phyloP scores from a whole-genome alignment of 139 green algal species.

The Volvox africanus region DNA sequence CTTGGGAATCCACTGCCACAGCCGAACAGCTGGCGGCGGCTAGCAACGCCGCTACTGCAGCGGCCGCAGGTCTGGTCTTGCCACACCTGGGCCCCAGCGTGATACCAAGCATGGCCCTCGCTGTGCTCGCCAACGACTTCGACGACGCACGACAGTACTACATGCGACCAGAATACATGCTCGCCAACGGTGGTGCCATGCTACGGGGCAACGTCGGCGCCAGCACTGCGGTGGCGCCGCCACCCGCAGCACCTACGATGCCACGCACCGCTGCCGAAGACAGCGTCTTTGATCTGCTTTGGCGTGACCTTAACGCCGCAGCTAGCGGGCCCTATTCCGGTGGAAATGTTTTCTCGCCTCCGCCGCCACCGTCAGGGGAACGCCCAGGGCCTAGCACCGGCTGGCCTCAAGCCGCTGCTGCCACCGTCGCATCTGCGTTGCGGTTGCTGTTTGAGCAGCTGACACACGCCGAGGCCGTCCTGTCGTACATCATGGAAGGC shows the following conservation, averaged over 20 bases:
- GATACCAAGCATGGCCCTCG: background rate
- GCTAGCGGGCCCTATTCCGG: background rate
- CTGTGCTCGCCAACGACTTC: background rate
- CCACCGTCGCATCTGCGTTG: conserved; percentile 9
- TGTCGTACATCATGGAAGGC: conserved; percentile 9
- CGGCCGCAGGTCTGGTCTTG: background rate
- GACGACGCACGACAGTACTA: background rate
- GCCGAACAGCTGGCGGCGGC: background rate
- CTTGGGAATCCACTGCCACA: background rate
- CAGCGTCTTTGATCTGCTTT: conserved; percentile 10
- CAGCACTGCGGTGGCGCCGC: background rate
- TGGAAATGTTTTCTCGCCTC: no score
- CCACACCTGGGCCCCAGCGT: background rate
- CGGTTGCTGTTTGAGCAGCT: conserved; percentile 11
- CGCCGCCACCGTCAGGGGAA: background rate
- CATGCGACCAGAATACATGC: background rate
- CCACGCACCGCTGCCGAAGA: background rate
- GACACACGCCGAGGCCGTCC: background rate
- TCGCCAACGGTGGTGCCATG: background rate
- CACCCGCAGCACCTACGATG: background rate
- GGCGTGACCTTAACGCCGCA: conserved; percentile 29
- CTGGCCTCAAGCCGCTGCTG: background rate
- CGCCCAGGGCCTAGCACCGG: background rate
- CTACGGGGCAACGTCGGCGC: background rate
- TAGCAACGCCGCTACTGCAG: background rate